Conservation (phyloP, 108 stramenopile species). For the Cyclotella baltica region DNA sequence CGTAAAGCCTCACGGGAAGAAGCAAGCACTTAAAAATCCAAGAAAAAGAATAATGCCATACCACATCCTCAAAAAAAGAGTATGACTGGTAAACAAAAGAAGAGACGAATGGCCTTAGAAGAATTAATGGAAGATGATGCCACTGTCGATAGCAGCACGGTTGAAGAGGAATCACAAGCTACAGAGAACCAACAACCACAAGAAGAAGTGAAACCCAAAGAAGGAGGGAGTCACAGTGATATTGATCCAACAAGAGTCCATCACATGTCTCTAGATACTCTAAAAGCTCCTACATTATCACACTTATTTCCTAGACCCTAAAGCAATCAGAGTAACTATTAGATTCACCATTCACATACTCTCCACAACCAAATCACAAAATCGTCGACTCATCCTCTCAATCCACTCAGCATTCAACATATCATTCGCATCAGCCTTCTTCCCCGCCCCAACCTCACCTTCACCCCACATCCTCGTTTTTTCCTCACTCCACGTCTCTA, state of each 20-base stretch:
- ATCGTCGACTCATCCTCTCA: constrained; percentile 38
- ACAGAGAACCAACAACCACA: constrained; percentile 8
- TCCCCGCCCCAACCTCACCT: constrained; percentile 53
- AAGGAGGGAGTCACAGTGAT: not conserved
- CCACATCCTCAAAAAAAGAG: constrained; percentile 55
- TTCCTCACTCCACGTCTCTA: constrained; percentile 66
- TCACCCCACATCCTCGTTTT: constrained; percentile 69
- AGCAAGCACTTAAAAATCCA: constrained; percentile 18
- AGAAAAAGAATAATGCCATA: constrained; percentile 21
- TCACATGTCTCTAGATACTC: too few species aligned
- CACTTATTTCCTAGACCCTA: not conserved
- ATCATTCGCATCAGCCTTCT: constrained; percentile 68
- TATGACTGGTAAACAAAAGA: constrained; percentile 67
- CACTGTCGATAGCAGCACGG: not conserved
- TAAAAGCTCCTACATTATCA: too few species aligned
- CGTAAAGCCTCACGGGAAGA: constrained; percentile 45
- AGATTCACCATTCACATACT: constrained; percentile 31
- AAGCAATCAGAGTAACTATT: not conserved
- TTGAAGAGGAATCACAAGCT: not conserved
- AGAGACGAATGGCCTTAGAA: constrained; percentile 70
- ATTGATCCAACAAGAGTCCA: too few species aligned
- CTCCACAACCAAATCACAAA: constrained; percentile 49
- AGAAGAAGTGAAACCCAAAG: not conserved
- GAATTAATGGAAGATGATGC: constrained; percentile 65
- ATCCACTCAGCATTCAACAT: constrained; percentile 53